These are phyloP conservation scores for Platanthera guangdongensis DNA, from an alignment of 106 monocot species.

Conservation along the genomic window DNA sequence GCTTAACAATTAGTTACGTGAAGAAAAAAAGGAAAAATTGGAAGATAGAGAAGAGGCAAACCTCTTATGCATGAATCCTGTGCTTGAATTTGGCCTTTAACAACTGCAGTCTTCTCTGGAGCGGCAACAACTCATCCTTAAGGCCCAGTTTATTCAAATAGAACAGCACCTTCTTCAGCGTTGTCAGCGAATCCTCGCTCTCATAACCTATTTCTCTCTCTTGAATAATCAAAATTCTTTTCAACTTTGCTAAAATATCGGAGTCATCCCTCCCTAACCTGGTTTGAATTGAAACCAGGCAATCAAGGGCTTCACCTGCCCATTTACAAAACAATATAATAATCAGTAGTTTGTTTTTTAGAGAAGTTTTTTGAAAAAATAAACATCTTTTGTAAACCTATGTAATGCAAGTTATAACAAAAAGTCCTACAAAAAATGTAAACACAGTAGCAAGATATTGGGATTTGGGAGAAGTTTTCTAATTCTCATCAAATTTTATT, in stretches of 20 bases:
- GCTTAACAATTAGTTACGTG: not conserved
- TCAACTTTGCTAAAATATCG: slow-evolving; percentile 35
- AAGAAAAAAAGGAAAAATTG: not conserved
- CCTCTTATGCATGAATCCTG: slow-evolving; percentile 30
- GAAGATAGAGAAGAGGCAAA: not conserved
- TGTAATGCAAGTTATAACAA: not conserved
- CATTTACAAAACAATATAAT: slow-evolving; percentile 2
- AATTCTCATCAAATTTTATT: too few relatives aligned
- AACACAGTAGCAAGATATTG: not conserved
- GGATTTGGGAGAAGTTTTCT: too few relatives aligned
- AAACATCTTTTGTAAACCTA: not conserved
- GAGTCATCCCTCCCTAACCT: slow-evolving; percentile 43
- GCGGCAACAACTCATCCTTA: slow-evolving; percentile 48
- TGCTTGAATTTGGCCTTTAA: slow-evolving; percentile 37
- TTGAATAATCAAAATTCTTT: slow-evolving; percentile 71
- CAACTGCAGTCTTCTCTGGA: slow-evolving; percentile 51
- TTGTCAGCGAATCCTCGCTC: slow-evolving; percentile 42
- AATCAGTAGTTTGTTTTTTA: slow-evolving; percentile 1
- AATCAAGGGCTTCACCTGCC: slow-evolving; percentile 78
- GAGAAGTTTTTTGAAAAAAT: not conserved
- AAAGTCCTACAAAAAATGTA: not conserved
- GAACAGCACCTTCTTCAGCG: slow-evolving; percentile 43
- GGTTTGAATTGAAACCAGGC: slow-evolving; percentile 60
- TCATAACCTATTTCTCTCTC: slow-evolving; percentile 59
- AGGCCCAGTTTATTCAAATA: slow-evolving; percentile 41